Conservation (phyloP, 345 rosid species). For the Gossypium ekmanianum region DNA sequence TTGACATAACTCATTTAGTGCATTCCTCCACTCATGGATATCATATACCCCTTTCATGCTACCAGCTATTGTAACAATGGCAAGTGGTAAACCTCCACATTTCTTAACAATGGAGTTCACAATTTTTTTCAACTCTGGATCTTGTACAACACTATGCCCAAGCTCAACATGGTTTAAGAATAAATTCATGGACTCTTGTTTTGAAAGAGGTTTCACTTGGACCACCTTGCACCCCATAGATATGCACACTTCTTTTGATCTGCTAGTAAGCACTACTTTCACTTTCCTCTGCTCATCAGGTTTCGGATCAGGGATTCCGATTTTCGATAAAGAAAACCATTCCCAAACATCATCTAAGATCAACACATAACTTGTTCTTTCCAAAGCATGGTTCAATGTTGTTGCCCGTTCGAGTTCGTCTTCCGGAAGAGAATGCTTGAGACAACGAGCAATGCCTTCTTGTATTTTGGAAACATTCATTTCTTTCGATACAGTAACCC, state of each 20-base stretch:
- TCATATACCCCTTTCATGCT: conserved; percentile 3
- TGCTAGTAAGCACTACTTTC: conserved; percentile 10
- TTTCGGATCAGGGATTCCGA: conserved; percentile 18
- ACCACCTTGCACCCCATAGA: conserved; percentile 11
- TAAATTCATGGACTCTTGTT: conserved; percentile 18
- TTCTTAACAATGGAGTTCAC: background rate
- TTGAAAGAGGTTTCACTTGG: conserved; percentile 16
- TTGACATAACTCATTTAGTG: conserved; percentile 4
- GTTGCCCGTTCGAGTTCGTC: background rate
- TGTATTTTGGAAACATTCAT: background rate
- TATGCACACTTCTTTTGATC: conserved; percentile 11
- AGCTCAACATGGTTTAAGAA: conserved; percentile 14
- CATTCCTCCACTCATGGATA: conserved; percentile 22
- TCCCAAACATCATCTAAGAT: conserved; percentile 24
- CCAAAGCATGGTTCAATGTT: background rate
- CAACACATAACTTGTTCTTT: background rate
- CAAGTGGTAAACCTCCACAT: background rate
- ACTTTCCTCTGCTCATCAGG: background rate
- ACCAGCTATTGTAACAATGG: background rate
- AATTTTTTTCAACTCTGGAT: background rate
- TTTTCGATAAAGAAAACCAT: background rate
- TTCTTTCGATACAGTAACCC: background rate
- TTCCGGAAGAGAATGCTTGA: background rate
- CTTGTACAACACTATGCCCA: background rate
- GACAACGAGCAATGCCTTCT: background rate